Evolutionary conservation across 768 basidiomycete genomes (phyloP), one percentile per base, ranked within the genome.

Genomic region (Mycena alexandri): DNA sequence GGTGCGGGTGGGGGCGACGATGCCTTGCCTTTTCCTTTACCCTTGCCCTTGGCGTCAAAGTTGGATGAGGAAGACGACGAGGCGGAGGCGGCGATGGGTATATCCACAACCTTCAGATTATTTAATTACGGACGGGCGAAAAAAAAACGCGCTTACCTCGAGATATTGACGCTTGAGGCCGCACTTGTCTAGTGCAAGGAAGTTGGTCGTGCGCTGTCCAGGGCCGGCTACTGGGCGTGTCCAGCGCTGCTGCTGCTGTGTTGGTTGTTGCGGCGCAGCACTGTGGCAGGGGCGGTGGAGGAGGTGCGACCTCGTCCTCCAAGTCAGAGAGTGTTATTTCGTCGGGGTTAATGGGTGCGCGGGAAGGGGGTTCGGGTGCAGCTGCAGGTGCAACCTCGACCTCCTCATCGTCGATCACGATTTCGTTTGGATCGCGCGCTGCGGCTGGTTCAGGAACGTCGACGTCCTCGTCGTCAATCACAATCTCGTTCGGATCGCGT

Each of bases 181-280:
- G 71, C 96, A 97, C 77, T 99, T 99, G 78, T 98, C 96, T 4
- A 99, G 82, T 6, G 96, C 96, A 14, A 99, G 79, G 79, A 99
- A 99, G 53, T 82, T 87, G 0, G 96, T 71, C 19, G 50, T 55
- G 62, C 46, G 25, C 29, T 70, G 69, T 16, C 68, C 64, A 5
- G 59, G 58, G n/a, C 43, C 25, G 16, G 63, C 60, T 21, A 59
- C 42, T 6, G 68, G 68, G 43, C 63, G 63, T 19, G 53, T 62
- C 68, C 68, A 70, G 11, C 38, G 38, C 38, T 38, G 38, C 38
- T 38, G 38, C 14, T 10, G 38, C 22, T 29, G 41, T 24, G 29
- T 53, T 17, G 56, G 19, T 24, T 14, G 17, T 46, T 41, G 60
- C 0, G 46, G 41, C 43, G 44, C 50, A 12, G n/a, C 50, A 13